Percentiles rank a stretch among this genome's conserved stretches.
These are phyloP conservation scores for Corchorus olitorius DNA, from an alignment of 345 rosid genomes.

Conservation along the genomic window DNA sequence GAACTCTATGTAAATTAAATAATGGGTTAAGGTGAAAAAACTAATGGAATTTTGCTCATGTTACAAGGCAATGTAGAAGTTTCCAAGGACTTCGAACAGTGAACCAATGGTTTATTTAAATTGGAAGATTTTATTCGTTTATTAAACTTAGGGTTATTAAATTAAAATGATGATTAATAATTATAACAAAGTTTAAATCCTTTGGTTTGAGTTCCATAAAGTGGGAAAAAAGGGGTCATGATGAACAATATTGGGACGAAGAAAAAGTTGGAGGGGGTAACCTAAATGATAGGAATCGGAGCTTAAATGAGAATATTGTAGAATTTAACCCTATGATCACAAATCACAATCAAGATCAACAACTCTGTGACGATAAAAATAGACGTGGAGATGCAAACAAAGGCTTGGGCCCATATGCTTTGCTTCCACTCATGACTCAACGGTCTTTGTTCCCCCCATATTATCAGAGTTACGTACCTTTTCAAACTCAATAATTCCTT, in stretches of 20 bases:
- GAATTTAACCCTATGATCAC: no score
- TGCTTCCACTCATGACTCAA: no score
- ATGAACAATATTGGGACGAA: neutral
- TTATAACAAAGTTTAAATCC: neutral
- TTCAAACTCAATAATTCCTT: neutral
- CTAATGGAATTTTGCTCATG: conserved; percentile 11
- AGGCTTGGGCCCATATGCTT: neutral
- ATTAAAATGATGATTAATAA: neutral
- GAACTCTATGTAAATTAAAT: neutral
- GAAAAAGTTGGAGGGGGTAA: neutral
- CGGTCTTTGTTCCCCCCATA: neutral
- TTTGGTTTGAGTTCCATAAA: neutral
- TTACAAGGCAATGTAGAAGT: conserved; percentile 26
- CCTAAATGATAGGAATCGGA: conserved; percentile 5
- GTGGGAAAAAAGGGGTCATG: neutral
- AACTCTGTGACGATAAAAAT: neutral
- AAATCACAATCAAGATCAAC: neutral
- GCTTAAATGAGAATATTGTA: conserved; percentile 1
- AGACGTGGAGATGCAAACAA: neutral
- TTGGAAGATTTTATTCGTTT: neutral
- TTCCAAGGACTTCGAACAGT: conserved; percentile 17
- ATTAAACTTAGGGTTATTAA: neutral
- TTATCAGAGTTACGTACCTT: no score
- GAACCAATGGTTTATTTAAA: neutral
- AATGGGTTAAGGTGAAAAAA: neutral